These are phyloP conservation scores for Pythium sp. DNA, from an alignment of 352 stramenopile genomes.

Conservation along the genomic window DNA sequence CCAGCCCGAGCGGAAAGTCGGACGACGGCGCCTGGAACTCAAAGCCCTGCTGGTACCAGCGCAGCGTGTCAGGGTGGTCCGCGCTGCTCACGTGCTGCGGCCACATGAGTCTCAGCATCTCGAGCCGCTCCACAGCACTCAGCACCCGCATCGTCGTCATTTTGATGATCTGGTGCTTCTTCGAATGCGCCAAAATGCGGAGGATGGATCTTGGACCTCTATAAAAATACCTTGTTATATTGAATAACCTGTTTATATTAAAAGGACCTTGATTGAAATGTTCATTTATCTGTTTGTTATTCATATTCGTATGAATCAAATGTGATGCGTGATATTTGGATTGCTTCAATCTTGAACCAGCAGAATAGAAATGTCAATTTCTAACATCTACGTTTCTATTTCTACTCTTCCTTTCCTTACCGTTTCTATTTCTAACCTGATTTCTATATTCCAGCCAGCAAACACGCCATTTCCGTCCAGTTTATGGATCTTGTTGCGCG, in stretches of 20 bases:
- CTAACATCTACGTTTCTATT: background rate
- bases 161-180: background rate
- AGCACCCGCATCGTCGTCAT: slow-evolving; percentile 9
- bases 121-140: background rate
- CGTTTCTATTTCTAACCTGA: background rate
- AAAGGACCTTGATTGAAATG: too few relatives aligned
- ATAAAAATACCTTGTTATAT: background rate
- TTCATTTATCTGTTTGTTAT: too few relatives aligned
- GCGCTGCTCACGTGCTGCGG: slow-evolving; percentile 19
- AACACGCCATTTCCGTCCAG: background rate
- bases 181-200: background rate
- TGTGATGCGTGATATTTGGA: background rate
- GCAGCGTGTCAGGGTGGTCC: slow-evolving; percentile 28
- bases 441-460: background rate
- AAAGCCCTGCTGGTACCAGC: slow-evolving; percentile 63
- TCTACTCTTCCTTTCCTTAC: background rate
- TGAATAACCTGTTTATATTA: too few relatives aligned
- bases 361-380: background rate
- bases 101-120: slow-evolving; percentile 38
- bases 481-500: background rate
- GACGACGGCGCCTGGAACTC: slow-evolving; percentile 29
- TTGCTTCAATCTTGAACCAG: background rate
- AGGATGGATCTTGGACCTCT: background rate
- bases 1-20: slow-evolving; percentile 56
- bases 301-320: too few relatives aligned